Evolutionary conservation across 306 rosid species (phyloP), one percentile per base, ranked within the genome.

Genomic region (Rosa lucieae): DNA sequence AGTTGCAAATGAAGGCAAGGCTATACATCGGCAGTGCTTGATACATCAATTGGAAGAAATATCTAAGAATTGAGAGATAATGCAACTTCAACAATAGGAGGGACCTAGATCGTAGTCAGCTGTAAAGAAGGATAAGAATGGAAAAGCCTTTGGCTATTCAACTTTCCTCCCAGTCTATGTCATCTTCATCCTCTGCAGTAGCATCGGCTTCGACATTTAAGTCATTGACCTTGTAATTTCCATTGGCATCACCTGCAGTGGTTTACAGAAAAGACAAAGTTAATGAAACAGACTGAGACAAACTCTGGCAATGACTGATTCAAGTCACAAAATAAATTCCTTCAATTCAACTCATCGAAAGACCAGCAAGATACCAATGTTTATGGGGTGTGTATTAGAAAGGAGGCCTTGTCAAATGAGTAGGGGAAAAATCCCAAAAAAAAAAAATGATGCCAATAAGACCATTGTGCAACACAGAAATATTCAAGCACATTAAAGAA

Each of bases 111-210:
- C 48, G 7, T 67, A 39, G 71, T 67, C 46, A 67, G 71, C 71
- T 75, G 6, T 61, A 61, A 61, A 26, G 15, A 58, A 58, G 67
- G 67, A 26, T n/a, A 61, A 23, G 35, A 8, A 61, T 11, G 67
- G 32, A 63, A 17, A 62, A 66, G 10, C 47, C 46, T 37, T 49
- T 21, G 49, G 59, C 76, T 72, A 85, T 82, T 84, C 70, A 94
- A 70, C 97, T 94, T 87, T 94, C 98, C 90, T 94, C 98, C 98
- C 98, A 92, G 82, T 94, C 97, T 29, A 94, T 81, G 46, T 91
- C 91, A 0, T 86, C 97, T 0, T 88, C 93, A 3, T 90, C 93
- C 26, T 90, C 89, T 9, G 81, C 88, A 51, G 85, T 76, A 58
- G 88, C 89, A 74, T 89, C 92, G 26, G 96, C 97, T 82, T 89